phyloP scores from a whole-genome alignment of 2,329 filamentous ascomycete genomes.

The Pseudogymnoascus sp. region DNA sequence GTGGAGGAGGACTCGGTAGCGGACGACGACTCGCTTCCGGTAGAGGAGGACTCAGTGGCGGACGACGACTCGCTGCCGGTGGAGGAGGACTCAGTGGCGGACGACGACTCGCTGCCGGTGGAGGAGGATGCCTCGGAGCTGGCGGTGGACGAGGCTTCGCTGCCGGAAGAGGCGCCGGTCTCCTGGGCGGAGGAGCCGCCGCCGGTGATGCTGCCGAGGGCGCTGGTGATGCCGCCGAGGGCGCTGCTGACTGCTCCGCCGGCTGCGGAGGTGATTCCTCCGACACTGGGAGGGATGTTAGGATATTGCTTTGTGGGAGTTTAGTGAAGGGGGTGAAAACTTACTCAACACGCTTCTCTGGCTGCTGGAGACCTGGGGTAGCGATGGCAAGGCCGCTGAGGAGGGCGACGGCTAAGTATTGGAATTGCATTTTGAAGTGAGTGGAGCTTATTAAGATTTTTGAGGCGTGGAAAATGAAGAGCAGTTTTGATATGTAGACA shows the following conservation, averaged over 20 bases:
- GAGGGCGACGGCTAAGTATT: not conserved
- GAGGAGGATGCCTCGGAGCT: not conserved
- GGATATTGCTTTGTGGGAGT: not conserved
- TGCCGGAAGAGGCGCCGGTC: not conserved
- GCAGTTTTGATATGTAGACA: not conserved
- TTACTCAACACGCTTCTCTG: not conserved
- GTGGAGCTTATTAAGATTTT: not conserved
- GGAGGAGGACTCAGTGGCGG: not conserved
- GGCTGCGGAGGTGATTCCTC: not conserved
- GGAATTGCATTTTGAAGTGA: conserved; percentile 5
- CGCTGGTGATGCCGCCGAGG: not conserved
- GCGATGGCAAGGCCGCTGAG: conserved; percentile 1
- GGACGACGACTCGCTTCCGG: not conserved
- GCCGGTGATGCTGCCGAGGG: not conserved
- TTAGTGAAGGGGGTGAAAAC: not conserved
- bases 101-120: not conserved
- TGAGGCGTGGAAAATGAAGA: not conserved
- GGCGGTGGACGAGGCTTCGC: not conserved
- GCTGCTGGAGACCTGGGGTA: not conserved
- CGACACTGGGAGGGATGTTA: not conserved
- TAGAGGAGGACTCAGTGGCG: not conserved
- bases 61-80: not conserved
- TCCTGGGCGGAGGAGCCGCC: not conserved
- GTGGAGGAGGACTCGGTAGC: not conserved
- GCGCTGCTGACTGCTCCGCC: not conserved